Evolutionary conservation across 1,284 basidiomycete genomes (phyloP).

Genomic region (Leccinum solheimii): DNA sequence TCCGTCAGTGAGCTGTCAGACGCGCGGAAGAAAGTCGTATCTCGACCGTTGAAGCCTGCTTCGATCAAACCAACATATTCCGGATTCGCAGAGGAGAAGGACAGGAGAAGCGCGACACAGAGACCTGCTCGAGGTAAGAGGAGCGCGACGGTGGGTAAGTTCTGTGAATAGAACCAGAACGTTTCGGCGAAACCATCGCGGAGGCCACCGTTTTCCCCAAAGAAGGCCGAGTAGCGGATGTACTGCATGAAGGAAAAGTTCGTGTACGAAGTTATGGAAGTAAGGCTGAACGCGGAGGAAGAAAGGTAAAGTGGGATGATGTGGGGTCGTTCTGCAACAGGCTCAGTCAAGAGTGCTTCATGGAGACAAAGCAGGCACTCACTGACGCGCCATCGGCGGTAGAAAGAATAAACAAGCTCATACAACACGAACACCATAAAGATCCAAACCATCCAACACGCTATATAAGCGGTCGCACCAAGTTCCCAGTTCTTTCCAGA

Average conservation of each 20-base stretch:
- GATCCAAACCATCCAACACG: conserved; percentile 76
- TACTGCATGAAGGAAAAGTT: conserved; percentile 83
- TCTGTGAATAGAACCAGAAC: conserved; percentile 77
- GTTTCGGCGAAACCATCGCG: conserved; percentile 75
- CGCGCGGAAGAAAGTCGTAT: conserved; percentile 69
- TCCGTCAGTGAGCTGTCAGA: conserved; percentile 63
- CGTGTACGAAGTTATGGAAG: conserved; percentile 73
- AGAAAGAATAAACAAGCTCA: conserved; percentile 78
- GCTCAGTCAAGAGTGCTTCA: conserved; percentile 1
- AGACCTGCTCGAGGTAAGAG: conserved; percentile 81
- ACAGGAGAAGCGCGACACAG: conserved; percentile 64
- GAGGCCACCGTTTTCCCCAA: conserved; percentile 51
- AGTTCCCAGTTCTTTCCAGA: conserved; percentile 76
- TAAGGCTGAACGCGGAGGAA: conserved; percentile 69
- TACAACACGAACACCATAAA: conserved; percentile 77
- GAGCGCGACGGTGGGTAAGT: conserved; percentile 71
- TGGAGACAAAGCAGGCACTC: conserved; percentile 41
- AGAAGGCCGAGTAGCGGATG: conserved; percentile 68
- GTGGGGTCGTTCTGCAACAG: conserved; percentile 65
- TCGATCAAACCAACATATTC: conserved; percentile 48
- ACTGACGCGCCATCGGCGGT: conserved; percentile 80
- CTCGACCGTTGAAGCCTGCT: conserved; percentile 53
- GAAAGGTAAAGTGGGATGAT: conserved; percentile 83
- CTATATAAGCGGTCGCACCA: conserved; percentile 74
- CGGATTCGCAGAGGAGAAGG: conserved; percentile 56